Conservation (phyloP, 371 early-diverging fungal species). For the Sporodiniella umbellata region DNA sequence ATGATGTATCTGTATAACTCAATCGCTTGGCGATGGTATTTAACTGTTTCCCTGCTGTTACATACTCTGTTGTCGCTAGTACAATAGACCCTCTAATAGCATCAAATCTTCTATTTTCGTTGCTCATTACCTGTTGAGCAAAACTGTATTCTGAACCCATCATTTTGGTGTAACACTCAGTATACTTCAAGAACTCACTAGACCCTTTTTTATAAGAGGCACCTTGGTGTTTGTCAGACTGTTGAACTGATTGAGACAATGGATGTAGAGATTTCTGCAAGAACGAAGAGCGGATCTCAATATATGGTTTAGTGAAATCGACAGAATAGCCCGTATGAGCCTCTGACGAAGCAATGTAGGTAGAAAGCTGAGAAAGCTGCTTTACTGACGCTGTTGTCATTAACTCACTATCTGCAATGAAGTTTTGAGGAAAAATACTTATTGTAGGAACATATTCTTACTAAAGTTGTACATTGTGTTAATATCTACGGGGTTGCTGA, state of each 20-base stretch:
- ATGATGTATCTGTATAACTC: slow-evolving; percentile 67
- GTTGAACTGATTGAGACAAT: slow-evolving; percentile 47
- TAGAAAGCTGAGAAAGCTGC: slow-evolving; percentile 61
- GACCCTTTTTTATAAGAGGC: slow-evolving; percentile 68
- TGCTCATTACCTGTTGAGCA: slow-evolving; percentile 59
- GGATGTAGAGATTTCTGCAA: slow-evolving; percentile 63
- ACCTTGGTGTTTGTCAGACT: slow-evolving; percentile 50
- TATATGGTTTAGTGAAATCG: slow-evolving; percentile 69
- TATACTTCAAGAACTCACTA: slow-evolving; percentile 61
- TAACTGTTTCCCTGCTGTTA: slow-evolving; percentile 66
- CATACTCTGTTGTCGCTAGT: slow-evolving; percentile 56
- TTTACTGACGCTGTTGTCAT: slow-evolving; percentile 30
- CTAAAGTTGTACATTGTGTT: slow-evolving; percentile 32
- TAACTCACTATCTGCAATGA: slow-evolving; percentile 15
- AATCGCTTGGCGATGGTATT: slow-evolving; percentile 59
- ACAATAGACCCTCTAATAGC: slow-evolving; percentile 56
- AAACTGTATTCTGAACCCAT: slow-evolving; percentile 57
- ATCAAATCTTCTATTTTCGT: slow-evolving; percentile 50
- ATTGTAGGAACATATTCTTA: slow-evolving; percentile 4
- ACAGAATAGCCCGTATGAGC: slow-evolving; percentile 59
- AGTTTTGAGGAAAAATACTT: too few species aligned
- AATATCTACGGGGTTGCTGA: slow-evolving; percentile 51
- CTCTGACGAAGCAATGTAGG: slow-evolving; percentile 59
- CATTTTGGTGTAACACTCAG: slow-evolving; percentile 56
- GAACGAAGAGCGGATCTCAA: slow-evolving; percentile 71